phyloP scores from a whole-genome alignment of 345 rosid species.

The Lenwebbia sp. region DNA sequence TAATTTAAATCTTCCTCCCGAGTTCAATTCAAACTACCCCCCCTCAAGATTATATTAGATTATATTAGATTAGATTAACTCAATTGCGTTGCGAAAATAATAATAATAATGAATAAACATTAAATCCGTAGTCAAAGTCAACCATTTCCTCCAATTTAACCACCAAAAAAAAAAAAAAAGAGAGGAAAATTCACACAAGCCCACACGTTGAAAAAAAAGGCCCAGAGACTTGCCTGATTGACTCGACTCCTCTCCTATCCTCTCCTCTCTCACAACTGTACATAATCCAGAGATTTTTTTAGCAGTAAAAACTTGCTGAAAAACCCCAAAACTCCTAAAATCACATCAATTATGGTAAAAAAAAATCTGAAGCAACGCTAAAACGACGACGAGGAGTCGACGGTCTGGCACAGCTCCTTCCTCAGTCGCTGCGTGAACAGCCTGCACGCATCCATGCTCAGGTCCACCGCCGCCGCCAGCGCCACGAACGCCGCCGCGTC shows the following conservation, averaged over 20 bases:
- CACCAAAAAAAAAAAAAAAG: background rate
- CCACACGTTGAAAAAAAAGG: constrained; percentile 23
- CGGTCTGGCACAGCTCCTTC: constrained; percentile 57
- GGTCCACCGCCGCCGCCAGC: constrained; percentile 75
- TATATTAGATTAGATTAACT: background rate
- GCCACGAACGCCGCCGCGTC: constrained; percentile 97
- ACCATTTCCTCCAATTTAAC: background rate
- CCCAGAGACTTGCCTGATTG: constrained; percentile 17
- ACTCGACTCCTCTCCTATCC: background rate
- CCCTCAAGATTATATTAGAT: too few relatives aligned
- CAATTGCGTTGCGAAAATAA: too few relatives aligned
- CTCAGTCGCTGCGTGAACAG: constrained; percentile 80
- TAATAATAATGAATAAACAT: background rate
- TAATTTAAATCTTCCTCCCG: background rate
- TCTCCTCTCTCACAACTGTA: constrained; percentile 7
- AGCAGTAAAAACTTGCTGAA: background rate
- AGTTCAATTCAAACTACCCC: background rate
- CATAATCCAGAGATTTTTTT: constrained; percentile 8
- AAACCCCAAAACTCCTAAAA: background rate
- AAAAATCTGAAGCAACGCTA: background rate
- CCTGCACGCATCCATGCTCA: constrained; percentile 92
- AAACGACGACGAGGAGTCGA: background rate
- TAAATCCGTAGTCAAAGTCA: background rate
- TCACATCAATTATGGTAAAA: background rate
- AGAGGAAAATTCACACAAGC: constrained; percentile 13